A percentile compares a stretch with the other conserved stretches of the same genome.
These are phyloP conservation scores for Polymyxa betae DNA, from an alignment of 208 protist species.

Conservation along the genomic window DNA sequence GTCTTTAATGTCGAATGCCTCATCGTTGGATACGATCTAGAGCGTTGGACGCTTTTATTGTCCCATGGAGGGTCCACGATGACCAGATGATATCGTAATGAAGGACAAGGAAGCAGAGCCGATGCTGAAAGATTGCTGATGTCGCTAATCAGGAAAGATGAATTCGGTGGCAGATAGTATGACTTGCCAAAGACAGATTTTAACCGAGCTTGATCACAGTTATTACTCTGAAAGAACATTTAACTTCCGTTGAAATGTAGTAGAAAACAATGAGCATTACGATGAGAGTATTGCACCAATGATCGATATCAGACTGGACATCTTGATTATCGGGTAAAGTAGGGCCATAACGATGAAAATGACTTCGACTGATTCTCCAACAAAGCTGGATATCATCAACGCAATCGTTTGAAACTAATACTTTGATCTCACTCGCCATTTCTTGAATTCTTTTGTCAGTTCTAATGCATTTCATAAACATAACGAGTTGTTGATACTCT, in stretches of 20 bases:
- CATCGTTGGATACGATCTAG: not conserved
- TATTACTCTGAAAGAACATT: not conserved
- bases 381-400: not conserved
- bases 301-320: not conserved
- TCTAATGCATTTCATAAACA: not conserved
- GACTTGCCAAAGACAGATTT: not conserved
- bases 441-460: not conserved
- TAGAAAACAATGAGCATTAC: not conserved
- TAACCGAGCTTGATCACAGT: not conserved
- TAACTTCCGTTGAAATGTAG: not conserved
- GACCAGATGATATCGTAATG: not conserved
- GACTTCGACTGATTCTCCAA: not conserved
- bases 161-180: not conserved
- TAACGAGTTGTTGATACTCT: not conserved
- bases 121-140: not conserved
- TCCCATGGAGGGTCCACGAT: conserved; percentile 9
- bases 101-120: not conserved
- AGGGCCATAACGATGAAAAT: not conserved
- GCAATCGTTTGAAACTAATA: not conserved
- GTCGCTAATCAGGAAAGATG: not conserved
- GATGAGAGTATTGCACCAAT: not conserved
- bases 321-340: not conserved
- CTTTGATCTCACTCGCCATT: not conserved
- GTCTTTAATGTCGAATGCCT: not conserved
- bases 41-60: conserved; percentile 34